Evolutionary conservation across 2,329 filamentous ascomycete species (phyloP).

Genomic region (Orbilia oligospora): DNA sequence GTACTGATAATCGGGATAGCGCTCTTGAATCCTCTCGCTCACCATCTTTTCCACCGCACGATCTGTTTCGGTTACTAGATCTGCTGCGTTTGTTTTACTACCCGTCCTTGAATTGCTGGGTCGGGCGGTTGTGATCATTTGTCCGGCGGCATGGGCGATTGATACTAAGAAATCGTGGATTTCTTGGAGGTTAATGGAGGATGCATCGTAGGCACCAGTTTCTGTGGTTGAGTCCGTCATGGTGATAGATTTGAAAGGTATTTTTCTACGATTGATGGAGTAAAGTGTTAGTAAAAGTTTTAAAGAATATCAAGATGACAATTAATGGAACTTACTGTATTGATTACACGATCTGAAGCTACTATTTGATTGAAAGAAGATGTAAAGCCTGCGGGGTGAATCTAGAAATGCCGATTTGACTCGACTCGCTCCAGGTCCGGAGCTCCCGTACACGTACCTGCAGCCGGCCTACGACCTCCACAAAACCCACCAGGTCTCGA

Average conservation of each 20-base stretch:
- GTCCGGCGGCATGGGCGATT: slow-evolving; percentile 76
- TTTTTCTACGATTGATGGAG: background rate
- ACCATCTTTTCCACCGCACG: slow-evolving; percentile 77
- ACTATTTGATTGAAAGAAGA: background rate
- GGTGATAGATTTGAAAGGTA: background rate
- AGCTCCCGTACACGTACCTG: background rate
- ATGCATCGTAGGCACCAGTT: background rate
- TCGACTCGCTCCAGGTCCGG: background rate
- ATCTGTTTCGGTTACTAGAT: slow-evolving; percentile 79
- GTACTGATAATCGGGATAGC: slow-evolving; percentile 72
- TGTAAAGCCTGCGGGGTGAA: no score
- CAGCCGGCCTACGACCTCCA: background rate
- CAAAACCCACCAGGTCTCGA: background rate
- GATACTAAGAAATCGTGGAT: slow-evolving; percentile 75
- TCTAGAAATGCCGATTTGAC: background rate
- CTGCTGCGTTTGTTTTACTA: slow-evolving; percentile 78
- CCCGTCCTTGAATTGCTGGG: slow-evolving; percentile 73
- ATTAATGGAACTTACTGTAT: background rate
- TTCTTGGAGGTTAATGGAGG: slow-evolving; percentile 72
- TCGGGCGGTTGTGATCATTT: slow-evolving; percentile 76
- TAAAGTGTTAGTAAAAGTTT: background rate
- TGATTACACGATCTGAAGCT: background rate
- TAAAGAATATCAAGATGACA: background rate
- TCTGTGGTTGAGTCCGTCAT: background rate
- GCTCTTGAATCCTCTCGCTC: slow-evolving; percentile 70